These are phyloP conservation scores for Penicillium sp. DNA, from an alignment of 2,329 filamentous ascomycete genomes.

Conservation along the genomic window DNA sequence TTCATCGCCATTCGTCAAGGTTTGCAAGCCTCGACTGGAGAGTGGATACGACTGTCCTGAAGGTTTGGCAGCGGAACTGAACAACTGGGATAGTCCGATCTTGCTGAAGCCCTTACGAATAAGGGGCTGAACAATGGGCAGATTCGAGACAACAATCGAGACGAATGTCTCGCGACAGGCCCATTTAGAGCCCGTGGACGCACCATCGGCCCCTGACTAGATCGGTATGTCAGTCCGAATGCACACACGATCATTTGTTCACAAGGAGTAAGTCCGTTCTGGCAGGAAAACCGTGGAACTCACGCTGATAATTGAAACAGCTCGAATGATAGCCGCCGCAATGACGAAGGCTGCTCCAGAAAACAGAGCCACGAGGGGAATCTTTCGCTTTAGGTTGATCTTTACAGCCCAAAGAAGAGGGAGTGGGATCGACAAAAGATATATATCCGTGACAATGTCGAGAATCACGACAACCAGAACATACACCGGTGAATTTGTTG, in stretches of 20 bases:
- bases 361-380: slow-evolving; percentile 54
- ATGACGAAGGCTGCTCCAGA: slow-evolving; percentile 56
- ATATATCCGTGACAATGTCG: slow-evolving; percentile 58
- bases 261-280: background rate
- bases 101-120: slow-evolving; percentile 25
- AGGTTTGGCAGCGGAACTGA: slow-evolving; percentile 23
- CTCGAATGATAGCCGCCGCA: slow-evolving; percentile 53
- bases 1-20: slow-evolving; percentile 14
- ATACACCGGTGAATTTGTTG: slow-evolving; percentile 48
- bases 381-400: slow-evolving; percentile 49
- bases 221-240: background rate
- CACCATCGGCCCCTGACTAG: slow-evolving; percentile 34
- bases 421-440: slow-evolving; percentile 58
- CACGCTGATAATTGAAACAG: slow-evolving; percentile 47
- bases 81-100: slow-evolving; percentile 27
- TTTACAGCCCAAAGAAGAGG: slow-evolving; percentile 57
- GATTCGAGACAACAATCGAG: slow-evolving; percentile 41
- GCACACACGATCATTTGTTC: background rate
- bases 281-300: background rate
- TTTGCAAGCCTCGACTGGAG: slow-evolving; percentile 12
- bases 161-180: slow-evolving; percentile 46
- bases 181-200: slow-evolving; percentile 40
- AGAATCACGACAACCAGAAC: slow-evolving; percentile 49
- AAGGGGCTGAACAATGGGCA: slow-evolving; percentile 41
- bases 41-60: slow-evolving; percentile 22